Evolutionary conservation across 2,329 filamentous ascomycete species (phyloP).

Genomic region (Huntiella omanensis): DNA sequence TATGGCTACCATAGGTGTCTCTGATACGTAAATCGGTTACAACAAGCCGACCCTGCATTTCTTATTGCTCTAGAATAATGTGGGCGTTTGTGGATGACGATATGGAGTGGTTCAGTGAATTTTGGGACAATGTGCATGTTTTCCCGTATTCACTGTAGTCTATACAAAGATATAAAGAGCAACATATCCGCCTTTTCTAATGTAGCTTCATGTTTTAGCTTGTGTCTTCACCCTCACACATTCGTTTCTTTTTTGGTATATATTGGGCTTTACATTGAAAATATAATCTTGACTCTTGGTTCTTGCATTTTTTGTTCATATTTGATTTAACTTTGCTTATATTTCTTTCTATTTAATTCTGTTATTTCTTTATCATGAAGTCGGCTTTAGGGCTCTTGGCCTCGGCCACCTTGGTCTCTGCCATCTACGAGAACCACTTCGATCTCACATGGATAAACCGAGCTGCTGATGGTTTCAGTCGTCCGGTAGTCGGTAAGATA

Average conservation of each 20-base stretch:
- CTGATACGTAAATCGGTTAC: too few relatives aligned
- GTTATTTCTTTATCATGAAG: conserved; percentile 1
- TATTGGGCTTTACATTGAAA: background rate
- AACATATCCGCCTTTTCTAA: background rate
- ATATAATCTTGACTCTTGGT: background rate
- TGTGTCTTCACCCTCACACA: background rate
- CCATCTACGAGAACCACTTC: conserved; percentile 10
- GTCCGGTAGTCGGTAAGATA: conserved; percentile 12
- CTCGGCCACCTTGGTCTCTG: conserved; percentile 4
- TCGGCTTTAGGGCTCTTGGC: background rate
- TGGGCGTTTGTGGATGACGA: too few relatives aligned
- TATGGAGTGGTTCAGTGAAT: too few relatives aligned
- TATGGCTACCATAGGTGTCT: too few relatives aligned
- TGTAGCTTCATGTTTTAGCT: background rate
- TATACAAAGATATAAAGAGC: background rate
- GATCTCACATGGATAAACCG: conserved; percentile 11
- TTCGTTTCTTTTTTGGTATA: background rate
- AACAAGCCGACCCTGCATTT: too few relatives aligned
- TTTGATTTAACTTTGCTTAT: background rate
- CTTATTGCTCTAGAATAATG: too few relatives aligned
- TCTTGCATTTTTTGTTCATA: background rate
- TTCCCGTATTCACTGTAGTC: background rate
- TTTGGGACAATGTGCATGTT: too few relatives aligned
- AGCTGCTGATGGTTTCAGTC: conserved; percentile 11
- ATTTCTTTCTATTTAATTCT: background rate